Evolutionary conservation across 805 yeast genomes (phyloP).

Genomic region (Brettanomyces nanus): DNA sequence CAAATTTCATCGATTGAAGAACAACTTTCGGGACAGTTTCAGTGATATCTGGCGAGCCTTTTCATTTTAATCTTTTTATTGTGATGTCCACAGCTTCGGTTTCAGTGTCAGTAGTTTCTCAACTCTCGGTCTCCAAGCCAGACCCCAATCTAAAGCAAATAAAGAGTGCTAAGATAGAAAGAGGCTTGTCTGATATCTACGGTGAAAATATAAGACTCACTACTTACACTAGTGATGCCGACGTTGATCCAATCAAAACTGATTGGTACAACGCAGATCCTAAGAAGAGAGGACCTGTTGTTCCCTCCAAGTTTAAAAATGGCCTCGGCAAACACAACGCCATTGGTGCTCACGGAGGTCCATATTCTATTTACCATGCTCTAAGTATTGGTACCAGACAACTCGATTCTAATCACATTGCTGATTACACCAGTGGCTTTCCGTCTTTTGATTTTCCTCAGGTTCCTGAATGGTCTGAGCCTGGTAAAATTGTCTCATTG

Average conservation of each 20-base stretch:
- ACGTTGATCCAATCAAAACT: slow-evolving; percentile 39
- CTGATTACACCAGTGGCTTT: slow-evolving; percentile 56
- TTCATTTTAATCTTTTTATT: no score
- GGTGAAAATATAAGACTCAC: slow-evolving; percentile 35
- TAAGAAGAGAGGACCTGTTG: slow-evolving; percentile 46
- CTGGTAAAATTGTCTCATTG: slow-evolving; percentile 51
- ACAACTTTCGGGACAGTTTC: no score
- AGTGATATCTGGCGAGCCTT: no score
- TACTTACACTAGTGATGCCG: slow-evolving; percentile 45
- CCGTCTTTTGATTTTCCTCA: slow-evolving; percentile 51
- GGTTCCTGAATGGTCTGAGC: slow-evolving; percentile 48
- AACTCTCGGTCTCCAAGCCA: no score
- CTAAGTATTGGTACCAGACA: slow-evolving; percentile 56
- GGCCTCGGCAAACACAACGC: slow-evolving; percentile 50
- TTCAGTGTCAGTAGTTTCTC: no score
- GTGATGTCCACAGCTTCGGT: no score
- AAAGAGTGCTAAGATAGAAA: no score
- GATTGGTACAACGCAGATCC: slow-evolving; percentile 48
- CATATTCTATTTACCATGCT: slow-evolving; percentile 58
- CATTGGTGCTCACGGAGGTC: slow-evolving; percentile 59
- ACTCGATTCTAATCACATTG: slow-evolving; percentile 40
- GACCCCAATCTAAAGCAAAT: no score
- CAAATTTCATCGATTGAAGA: no score
- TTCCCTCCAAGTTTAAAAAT: slow-evolving; percentile 40
- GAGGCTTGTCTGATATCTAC: slow-evolving; percentile 20